Base-by-base conservation (phyloP, 352 stramenopile genomes). In the Globisporangium emineosum region DNA sequence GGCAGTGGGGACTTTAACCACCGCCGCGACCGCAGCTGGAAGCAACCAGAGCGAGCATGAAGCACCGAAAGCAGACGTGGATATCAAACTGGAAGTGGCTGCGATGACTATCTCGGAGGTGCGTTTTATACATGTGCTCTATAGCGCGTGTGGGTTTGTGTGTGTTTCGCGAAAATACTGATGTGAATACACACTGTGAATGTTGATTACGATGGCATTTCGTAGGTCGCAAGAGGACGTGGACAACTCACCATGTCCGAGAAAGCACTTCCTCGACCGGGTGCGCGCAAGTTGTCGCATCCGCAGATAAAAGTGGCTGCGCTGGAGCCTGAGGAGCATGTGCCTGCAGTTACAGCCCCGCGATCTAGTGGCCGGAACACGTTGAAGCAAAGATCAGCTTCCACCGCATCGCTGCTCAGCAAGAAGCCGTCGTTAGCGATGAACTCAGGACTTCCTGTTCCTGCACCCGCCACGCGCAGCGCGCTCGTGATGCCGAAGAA, bases 21-120 rank as follows among this genome's bases (percentile, higher is more conserved):
- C 10, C n/a, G 23, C 33, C 27, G 12, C 7, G n/a, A 43, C 53
- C 9, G 33, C 23, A 29, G 47, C 32, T 21, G 57, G 35, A 32
- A 71, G 56, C 54, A 77, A 77, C 54, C 70, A 75, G 59, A 52
- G 56, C 23, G 64, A 72, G n/a, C n/a, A 57, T 54, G 61, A 62
- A n/a, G 30, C 17, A 4, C 30, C 47, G 17, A 64, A 29, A 64
- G 47, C 23, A 12, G 50, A 35, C 21, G 23, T 40, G 15, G 55
- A 40, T 3, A 49, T 61, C 37, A 61, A 61, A 23, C 35, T 40
- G 55, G 55, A 61, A 32, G 29, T 17, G 9, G 23, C 37, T 65
- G 55, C 33, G 58, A 43, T 9, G 10, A 7, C 27, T 12, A 29
- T 23, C n/a, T 45, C 37, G 19, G 43, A 60, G 47, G 59, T 47